phyloP scores from a whole-genome alignment of 1,284 basidiomycete species.

The Ceratorhiza oryzae-sativae region DNA sequence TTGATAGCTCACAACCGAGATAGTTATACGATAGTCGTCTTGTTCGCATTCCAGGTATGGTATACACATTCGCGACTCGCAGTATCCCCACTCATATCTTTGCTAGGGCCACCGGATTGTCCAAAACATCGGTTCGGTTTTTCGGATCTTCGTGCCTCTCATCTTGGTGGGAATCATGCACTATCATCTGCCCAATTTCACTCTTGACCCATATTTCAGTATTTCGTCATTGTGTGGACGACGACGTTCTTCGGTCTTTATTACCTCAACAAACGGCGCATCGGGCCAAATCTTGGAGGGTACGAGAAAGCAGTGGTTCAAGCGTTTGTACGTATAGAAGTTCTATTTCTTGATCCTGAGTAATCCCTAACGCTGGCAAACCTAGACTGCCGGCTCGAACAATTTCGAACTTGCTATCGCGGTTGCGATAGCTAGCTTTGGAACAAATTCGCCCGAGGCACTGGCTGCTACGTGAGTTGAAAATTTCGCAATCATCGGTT shows the following conservation, averaged over 20 bases:
- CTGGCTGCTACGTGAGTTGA: constrained; percentile 67
- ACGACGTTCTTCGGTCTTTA: constrained; percentile 66
- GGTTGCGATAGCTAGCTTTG: constrained; percentile 79
- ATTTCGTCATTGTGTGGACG: constrained; percentile 82
- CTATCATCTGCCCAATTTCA: background rate
- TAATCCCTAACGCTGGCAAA: constrained; percentile 44
- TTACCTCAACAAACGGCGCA: constrained; percentile 52
- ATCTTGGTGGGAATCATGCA: constrained; percentile 52
- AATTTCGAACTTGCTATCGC: constrained; percentile 82
- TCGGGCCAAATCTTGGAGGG: constrained; percentile 52
- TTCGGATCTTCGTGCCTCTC: constrained; percentile 81
- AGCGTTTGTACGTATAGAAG: constrained; percentile 54
- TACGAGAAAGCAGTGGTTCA: constrained; percentile 78
- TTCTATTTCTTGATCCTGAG: constrained; percentile 56
- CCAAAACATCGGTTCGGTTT: constrained; percentile 72
- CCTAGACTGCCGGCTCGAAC: constrained; percentile 57
- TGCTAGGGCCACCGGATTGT: constrained; percentile 61
- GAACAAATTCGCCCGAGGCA: constrained; percentile 74
- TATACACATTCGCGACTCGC: background rate
- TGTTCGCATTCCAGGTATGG: constrained; percentile 72
- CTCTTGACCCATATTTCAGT: constrained; percentile 49
- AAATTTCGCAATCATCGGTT: background rate
- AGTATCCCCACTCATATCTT: background rate
- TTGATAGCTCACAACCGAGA: constrained; percentile 40
- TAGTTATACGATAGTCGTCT: constrained; percentile 71